A percentile compares a stretch with the other conserved stretches of the same genome.
These are phyloP conservation scores for Thalia dealbata DNA, from an alignment of 176 grass and related monocot genomes.

Conservation along the genomic window DNA sequence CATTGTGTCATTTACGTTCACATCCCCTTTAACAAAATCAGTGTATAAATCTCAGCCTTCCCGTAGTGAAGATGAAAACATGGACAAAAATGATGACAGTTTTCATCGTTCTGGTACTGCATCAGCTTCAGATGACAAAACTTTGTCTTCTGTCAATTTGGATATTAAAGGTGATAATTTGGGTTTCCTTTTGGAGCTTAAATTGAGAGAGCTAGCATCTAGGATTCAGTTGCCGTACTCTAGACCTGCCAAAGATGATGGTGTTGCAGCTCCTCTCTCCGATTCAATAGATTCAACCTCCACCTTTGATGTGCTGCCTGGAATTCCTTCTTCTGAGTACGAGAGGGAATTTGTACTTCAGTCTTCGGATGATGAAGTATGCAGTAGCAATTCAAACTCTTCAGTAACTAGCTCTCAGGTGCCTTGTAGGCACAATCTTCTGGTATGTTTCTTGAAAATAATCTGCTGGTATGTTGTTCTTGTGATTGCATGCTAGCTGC, in stretches of 20 bases:
- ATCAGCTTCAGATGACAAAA: conserved; percentile 22
- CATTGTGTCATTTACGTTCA: conserved; percentile 94
- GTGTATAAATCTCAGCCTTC: conserved; percentile 14
- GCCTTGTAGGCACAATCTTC: conserved; percentile 23
- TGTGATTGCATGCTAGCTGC: background rate
- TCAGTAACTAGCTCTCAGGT: conserved; percentile 33
- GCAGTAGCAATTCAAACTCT: conserved; percentile 3
- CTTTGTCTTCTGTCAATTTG: conserved; percentile 1
- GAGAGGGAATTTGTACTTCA: conserved; percentile 31
- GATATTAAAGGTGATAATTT: conserved; percentile 58
- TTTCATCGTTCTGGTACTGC: conserved; percentile 60
- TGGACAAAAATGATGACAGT: background rate
- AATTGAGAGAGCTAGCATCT: conserved; percentile 67
- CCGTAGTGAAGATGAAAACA: background rate
- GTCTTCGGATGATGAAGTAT: conserved; percentile 42
- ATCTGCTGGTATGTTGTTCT: conserved; percentile 10
- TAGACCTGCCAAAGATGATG: conserved; percentile 31
- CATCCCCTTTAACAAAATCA: conserved; percentile 69
- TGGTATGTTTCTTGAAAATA: conserved; percentile 4
- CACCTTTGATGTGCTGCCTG: conserved; percentile 43
- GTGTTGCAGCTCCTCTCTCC: conserved; percentile 25
- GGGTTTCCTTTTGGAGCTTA: conserved; percentile 69
- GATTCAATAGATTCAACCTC: conserved; percentile 27
- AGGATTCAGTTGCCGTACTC: conserved; percentile 41
- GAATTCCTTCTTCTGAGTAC: conserved; percentile 35